Percentiles rank a stretch among this genome's conserved stretches.
These are phyloP conservation scores for Mucor piriformis DNA, from an alignment of 371 early-diverging fungal species.

Conservation along the genomic window DNA sequence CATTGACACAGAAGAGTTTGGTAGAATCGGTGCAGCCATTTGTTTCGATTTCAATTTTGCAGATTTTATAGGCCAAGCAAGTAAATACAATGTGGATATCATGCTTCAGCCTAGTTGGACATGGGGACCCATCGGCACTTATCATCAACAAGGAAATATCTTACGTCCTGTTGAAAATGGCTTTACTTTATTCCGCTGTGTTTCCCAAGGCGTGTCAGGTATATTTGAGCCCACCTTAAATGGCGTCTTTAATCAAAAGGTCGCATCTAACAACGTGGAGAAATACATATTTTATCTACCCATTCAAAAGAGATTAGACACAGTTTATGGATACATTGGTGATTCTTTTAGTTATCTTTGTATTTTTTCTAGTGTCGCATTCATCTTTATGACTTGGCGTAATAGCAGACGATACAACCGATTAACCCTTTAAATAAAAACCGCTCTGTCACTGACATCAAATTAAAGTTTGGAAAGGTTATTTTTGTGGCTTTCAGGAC, in stretches of 20 bases:
- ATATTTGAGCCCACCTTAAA: conserved; percentile 49
- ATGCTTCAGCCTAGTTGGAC: conserved; percentile 62
- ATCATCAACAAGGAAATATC: conserved; percentile 48
- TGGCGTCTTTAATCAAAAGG: conserved; percentile 45
- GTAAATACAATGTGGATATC: conserved; percentile 47
- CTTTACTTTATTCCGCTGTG: conserved; percentile 55
- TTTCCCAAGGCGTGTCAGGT: conserved; percentile 55
- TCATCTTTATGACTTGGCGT: not conserved
- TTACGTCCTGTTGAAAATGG: conserved; percentile 61
- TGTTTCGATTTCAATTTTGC: conserved; percentile 63
- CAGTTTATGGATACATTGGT: conserved; percentile 49
- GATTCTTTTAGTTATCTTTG: conserved; percentile 49
- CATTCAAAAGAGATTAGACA: conserved; percentile 41
- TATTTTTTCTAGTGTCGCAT: conserved; percentile 2
- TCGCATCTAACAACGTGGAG: conserved; percentile 41
- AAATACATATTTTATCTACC: conserved; percentile 52
- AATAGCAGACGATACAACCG: not conserved
- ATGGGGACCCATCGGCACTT: conserved; percentile 58
- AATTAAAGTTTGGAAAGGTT: conserved; percentile 3
- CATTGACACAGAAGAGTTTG: conserved; percentile 51
- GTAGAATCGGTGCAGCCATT: conserved; percentile 55
- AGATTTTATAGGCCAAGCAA: conserved; percentile 53
- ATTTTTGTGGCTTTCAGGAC: conserved; percentile 15
- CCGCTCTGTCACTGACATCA: not conserved
- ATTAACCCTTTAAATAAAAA: too few relatives aligned